phyloP scores from a whole-genome alignment of 169 alveolate genomes.

The Eimeria maxima region DNA sequence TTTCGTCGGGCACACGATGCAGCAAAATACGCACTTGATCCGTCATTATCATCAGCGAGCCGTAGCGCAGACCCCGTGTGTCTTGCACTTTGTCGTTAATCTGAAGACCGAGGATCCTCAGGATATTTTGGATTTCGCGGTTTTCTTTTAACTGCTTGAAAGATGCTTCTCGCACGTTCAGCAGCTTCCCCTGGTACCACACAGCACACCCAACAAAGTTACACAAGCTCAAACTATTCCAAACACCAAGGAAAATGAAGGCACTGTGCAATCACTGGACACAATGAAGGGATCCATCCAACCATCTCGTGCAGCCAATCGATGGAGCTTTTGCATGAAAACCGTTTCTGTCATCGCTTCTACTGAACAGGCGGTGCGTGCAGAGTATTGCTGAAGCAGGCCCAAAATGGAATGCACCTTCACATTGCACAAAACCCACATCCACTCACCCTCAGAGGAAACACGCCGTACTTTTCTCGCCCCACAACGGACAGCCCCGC shows the following conservation, averaged over 20 bases:
- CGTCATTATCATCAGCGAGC: slow-evolving; percentile 99
- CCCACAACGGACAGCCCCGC: slow-evolving; percentile 99
- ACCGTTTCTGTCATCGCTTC: background rate
- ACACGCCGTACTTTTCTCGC: slow-evolving; percentile 99
- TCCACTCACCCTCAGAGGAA: slow-evolving; percentile 93
- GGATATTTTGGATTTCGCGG: slow-evolving; percentile 98
- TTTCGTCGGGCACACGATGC: background rate
- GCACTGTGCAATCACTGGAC: background rate
- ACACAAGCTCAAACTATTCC: background rate
- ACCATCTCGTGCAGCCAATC: background rate
- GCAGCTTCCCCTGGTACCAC: slow-evolving; percentile 96
- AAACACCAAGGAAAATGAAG: background rate
- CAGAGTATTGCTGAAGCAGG: background rate
- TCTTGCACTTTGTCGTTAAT: slow-evolving; percentile 88
- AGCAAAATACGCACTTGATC: slow-evolving; percentile 92
- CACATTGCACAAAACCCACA: background rate
- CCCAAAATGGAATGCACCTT: background rate
- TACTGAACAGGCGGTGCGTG: background rate
- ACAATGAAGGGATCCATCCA: background rate
- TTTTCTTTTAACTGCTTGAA: slow-evolving; percentile 96
- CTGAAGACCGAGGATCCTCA: slow-evolving; percentile 97
- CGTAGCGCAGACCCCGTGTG: slow-evolving; percentile 97
- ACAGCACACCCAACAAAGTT: background rate
- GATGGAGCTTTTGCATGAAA: background rate
- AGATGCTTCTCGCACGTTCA: slow-evolving; percentile 99